These are phyloP conservation scores for Xylaria castorea DNA, from an alignment of 495 filamentous ascomycete species.

Conservation along the genomic window DNA sequence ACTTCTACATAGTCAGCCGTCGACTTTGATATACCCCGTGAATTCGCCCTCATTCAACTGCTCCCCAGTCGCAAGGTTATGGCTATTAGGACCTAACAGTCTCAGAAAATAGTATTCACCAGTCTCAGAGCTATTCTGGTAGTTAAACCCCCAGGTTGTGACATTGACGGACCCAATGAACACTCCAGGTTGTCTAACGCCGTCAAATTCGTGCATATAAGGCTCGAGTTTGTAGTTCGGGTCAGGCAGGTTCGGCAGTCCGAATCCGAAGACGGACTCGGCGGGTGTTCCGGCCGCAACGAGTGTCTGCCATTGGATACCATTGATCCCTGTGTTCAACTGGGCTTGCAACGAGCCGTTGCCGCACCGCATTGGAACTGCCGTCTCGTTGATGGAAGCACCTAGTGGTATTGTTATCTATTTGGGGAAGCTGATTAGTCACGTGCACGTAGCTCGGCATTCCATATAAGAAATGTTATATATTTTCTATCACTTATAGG, in stretches of 20 bases:
- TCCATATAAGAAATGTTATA: not conserved
- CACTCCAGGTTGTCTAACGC: slow-evolving; percentile 23
- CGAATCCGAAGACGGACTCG: slow-evolving; percentile 36
- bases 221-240: slow-evolving; percentile 35
- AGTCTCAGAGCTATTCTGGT: slow-evolving; percentile 34
- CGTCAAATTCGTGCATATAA: slow-evolving; percentile 33
- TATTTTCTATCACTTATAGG: not conserved
- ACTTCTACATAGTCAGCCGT: not conserved
- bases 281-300: slow-evolving; percentile 35
- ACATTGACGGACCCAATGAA: slow-evolving; percentile 36
- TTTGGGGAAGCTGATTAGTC: not conserved
- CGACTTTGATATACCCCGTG: slow-evolving; percentile 33
- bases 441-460: not conserved
- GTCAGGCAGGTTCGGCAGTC: slow-evolving; percentile 34
- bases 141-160: slow-evolving; percentile 38
- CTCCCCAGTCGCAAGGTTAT: slow-evolving; percentile 32
- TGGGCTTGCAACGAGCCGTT: slow-evolving; percentile 32
- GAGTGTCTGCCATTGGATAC: slow-evolving; percentile 31
- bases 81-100: slow-evolving; percentile 31
- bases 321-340: slow-evolving; percentile 28
- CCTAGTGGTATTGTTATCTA: slow-evolving; percentile 32
- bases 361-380: slow-evolving; percentile 27
- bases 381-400: slow-evolving; percentile 23
- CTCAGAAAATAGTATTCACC: slow-evolving; percentile 35
- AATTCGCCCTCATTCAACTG: slow-evolving; percentile 35